Evolutionary conservation across 805 yeast species (phyloP), one percentile per base, ranked within the genome.

Genomic region (Sugiyamaella americana): DNA sequence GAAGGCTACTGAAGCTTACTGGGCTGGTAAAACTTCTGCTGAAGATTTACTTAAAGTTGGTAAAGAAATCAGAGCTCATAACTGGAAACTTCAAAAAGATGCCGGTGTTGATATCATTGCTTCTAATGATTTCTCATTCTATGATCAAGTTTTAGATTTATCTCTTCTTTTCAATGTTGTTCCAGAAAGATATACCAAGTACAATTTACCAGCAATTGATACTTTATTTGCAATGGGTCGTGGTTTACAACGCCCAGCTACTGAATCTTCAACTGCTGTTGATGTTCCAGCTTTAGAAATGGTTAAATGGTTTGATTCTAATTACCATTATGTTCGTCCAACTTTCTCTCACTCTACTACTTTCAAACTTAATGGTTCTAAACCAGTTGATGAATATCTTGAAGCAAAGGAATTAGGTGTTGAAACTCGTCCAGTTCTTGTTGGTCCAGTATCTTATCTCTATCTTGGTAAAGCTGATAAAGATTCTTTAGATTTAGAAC

Each of bases 251-350:
- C 87, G 93, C 76, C 82, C 84, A 72, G 95, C 95, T 58, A 84
- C 94, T 58, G 95, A 84, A 61, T 66, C 88, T 58, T 69, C 80
- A 53, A 78, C 83, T 61, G 95, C 95, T 59, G 96, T 93, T 61
- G 98, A 93, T 72, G 98, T 93, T 53, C 91, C 98, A 55, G 98
- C 98, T 63, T 79, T 87, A 69, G 73, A 93, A 80, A 93, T 93
- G 98, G 98, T 93, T 62, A 93, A 93, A 79, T 93, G 98, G 98
- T 93, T 93, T 63, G 98, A 93, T 74, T 86, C 97, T 57, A 93
- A 93, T 87, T 93, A 93, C 87, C 98, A 93, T 75, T 93, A 93
- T 72, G 98, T 93, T 65, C 87, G 98, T 79, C 98, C 98, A 72
- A 93, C 98, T 59, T 89, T 93, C 79, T 85, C 96, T 48, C 82